Percentiles rank a stretch among this genome's conserved stretches.
Evolutionary conservation across 2,329 filamentous ascomycete genomes (phyloP).

Genomic region (Verticillium longisporum): DNA sequence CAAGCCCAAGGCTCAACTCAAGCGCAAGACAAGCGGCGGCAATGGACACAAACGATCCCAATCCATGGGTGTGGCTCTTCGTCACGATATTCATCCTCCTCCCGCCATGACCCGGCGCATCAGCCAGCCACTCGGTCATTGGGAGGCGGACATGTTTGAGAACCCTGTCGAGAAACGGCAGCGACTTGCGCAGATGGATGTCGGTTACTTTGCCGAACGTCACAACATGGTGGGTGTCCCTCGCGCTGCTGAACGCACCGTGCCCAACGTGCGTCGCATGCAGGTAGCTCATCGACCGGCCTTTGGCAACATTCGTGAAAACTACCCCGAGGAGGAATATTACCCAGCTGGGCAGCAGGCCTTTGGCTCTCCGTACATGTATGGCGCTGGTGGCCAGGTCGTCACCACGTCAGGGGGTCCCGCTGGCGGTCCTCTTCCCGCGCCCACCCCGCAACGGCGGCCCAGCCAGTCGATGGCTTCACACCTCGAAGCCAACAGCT

Average conservation of each 20-base stretch:
- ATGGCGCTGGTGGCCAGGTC: neutral
- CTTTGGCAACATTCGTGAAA: slow-evolving; percentile 26
- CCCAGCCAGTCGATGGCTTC: slow-evolving; percentile 12
- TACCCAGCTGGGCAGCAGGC: slow-evolving; percentile 11
- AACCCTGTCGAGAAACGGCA: slow-evolving; percentile 20
- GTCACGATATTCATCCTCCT: slow-evolving; percentile 10
- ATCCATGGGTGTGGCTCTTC: slow-evolving; percentile 22
- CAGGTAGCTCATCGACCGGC: slow-evolving; percentile 21
- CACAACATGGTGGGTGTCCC: neutral
- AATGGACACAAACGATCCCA: slow-evolving; percentile 24
- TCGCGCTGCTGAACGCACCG: neutral
- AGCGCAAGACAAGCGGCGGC: slow-evolving; percentile 16
- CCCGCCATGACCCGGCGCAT: slow-evolving; percentile 17
- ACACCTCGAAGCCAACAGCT: slow-evolving; percentile 12
- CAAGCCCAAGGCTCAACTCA: slow-evolving; percentile 17
- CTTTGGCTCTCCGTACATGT: neutral
- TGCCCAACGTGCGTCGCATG: neutral
- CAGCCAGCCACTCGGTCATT: slow-evolving; percentile 17
- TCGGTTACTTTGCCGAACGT: slow-evolving; percentile 14
- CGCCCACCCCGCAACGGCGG: slow-evolving; percentile 15
- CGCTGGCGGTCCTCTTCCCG: slow-evolving; percentile 13
- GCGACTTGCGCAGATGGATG: slow-evolving; percentile 14
- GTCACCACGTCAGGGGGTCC: slow-evolving; percentile 4
- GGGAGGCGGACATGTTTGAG: slow-evolving; percentile 9
- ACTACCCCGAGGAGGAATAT: slow-evolving; percentile 19